These are phyloP conservation scores for Diaporthe vexans DNA, from an alignment of 2,329 filamentous ascomycete species.

Conservation along the genomic window DNA sequence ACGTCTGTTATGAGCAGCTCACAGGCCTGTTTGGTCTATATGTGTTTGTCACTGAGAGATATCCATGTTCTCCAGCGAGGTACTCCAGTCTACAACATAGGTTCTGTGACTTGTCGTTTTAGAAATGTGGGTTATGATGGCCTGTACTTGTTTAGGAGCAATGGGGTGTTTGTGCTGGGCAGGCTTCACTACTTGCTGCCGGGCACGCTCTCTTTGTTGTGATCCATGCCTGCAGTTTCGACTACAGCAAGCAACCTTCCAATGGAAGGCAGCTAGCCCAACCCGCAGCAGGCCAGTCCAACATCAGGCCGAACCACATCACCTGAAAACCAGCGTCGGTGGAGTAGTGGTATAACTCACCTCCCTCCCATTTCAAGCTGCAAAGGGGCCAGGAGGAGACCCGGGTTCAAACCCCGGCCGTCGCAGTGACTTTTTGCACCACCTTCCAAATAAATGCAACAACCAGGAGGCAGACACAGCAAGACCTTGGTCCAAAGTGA, in stretches of 20 bases:
- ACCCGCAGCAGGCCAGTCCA: too few species aligned
- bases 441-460: neutral
- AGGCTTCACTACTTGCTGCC: neutral
- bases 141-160: neutral
- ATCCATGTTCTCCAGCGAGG: too few species aligned
- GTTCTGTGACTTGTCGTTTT: too few species aligned
- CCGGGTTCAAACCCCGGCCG: slow-evolving; percentile 46
- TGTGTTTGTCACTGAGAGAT: neutral
- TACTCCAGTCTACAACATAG: too few species aligned
- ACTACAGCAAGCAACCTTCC: slow-evolving; percentile 12
- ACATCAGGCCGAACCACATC: slow-evolving; percentile 10
- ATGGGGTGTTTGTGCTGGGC: neutral
- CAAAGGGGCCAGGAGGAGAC: slow-evolving; percentile 37
- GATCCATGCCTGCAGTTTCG: neutral
- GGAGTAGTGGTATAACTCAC: slow-evolving; percentile 42
- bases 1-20: too few species aligned
- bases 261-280: neutral
- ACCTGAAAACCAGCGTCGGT: slow-evolving; percentile 28
- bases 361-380: slow-evolving; percentile 35
- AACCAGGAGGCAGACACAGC: neutral
- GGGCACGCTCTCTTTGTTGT: neutral
- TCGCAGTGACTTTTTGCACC: slow-evolving; percentile 41
- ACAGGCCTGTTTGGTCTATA: neutral
- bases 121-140: neutral
- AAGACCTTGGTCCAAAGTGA: neutral